Evolutionary conservation across 148 eudicot genomes (phyloP), one percentile per base, ranked within the genome.

Genomic region (Chenopodium album): DNA sequence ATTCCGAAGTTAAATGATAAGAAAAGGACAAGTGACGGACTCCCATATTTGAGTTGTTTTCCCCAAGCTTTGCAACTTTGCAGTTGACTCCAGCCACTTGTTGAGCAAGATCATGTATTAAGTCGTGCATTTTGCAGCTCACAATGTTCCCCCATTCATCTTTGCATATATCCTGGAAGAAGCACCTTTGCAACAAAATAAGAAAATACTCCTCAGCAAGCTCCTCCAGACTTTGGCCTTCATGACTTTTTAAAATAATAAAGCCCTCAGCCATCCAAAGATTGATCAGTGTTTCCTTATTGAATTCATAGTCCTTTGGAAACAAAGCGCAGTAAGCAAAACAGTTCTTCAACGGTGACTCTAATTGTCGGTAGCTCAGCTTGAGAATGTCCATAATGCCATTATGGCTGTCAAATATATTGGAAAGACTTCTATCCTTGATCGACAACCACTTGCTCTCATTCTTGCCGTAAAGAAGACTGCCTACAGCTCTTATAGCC

Each of bases 231-330:
- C 71, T 52, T 20, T 72, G 44, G 44, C 12, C 7, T 62, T 8
- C 23, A 22, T 47, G 0, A 29, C 52, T 23, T 16, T 2, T 0
- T 3, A 64, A 17, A 32, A 17, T 5, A 32, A 87, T 12, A 22
- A 71, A 78, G 1, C 85, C 85, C 26, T 87, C 73, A 3, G 85
- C 85, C 71, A 81, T 84, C 88, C 88, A 84, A 12, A 78, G 76
- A 9, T 41, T 28, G 17, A 78, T 70, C 76, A 86, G 12, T 1
- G 14, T 44, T 26, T 75, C 62, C 66, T 73, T 81, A 0, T 54
- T 0, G 0, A 81, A 63, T 1, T 26, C 19, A 13, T 0, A 19
- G 64, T 81, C 86, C 65, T 87, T 87, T 0, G 80, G 86, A 19
- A 78, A 84, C 17, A 86, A 4, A 1, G 88, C 81, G 64, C 88